A percentile compares a stretch with the other conserved stretches of the same genome.
Conservation (phyloP, 1,139 yeast species). For the Hemisphaericaspora lyxosophila region DNA sequence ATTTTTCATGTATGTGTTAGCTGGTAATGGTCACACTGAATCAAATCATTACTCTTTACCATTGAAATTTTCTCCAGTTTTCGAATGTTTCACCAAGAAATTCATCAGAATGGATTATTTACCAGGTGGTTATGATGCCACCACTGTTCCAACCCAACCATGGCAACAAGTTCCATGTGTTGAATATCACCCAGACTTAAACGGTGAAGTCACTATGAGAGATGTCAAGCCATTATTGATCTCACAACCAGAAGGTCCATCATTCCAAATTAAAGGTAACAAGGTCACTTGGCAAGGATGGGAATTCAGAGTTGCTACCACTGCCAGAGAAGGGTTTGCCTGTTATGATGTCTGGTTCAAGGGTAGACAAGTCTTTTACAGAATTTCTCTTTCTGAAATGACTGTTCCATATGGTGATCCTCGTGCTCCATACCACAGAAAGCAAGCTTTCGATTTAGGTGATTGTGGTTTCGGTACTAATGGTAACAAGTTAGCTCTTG, state of each 20-base stretch:
- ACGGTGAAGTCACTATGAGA: slow-evolving; percentile 52
- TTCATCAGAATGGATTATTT: slow-evolving; percentile 76
- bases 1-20: slow-evolving; percentile 75
- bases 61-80: slow-evolving; percentile 78
- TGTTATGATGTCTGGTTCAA: slow-evolving; percentile 75
- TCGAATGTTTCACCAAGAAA: slow-evolving; percentile 63
- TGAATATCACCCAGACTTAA: slow-evolving; percentile 74
- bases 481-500: slow-evolving; percentile 73
- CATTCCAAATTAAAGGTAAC: slow-evolving; percentile 62
- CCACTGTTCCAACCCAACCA: slow-evolving; percentile 56
- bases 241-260: slow-evolving; percentile 84
- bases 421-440: slow-evolving; percentile 85
- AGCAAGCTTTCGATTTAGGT: slow-evolving; percentile 90
- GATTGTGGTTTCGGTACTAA: slow-evolving; percentile 86
- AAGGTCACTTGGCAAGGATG: slow-evolving; percentile 86
- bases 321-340: slow-evolving; percentile 83
- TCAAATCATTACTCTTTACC: slow-evolving; percentile 86
- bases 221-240: slow-evolving; percentile 77
- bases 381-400: slow-evolving; percentile 82
- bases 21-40: slow-evolving; percentile 67
- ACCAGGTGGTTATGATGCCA: slow-evolving; percentile 71
- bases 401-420: slow-evolving; percentile 93
- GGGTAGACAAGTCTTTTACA: slow-evolving; percentile 78
- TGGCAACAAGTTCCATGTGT: slow-evolving; percentile 63
- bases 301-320: slow-evolving; percentile 77